These are phyloP conservation scores for Chlorella variabilis DNA, from an alignment of 163 green algal species.

Conservation along the genomic window DNA sequence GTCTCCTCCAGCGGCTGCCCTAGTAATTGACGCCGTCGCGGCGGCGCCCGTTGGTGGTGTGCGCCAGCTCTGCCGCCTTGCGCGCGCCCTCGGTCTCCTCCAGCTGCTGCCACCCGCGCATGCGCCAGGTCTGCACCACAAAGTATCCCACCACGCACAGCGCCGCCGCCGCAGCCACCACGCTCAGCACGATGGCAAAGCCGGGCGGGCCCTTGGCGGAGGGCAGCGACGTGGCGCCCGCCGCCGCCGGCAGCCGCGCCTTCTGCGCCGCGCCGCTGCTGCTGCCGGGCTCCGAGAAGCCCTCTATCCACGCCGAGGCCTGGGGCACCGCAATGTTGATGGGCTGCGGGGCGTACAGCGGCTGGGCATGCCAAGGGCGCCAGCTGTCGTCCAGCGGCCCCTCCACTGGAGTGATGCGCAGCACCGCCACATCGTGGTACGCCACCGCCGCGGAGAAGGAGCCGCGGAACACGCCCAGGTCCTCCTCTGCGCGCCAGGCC, in stretches of 20 bases:
- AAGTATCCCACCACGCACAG: constrained; percentile 13
- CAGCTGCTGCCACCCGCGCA: constrained; percentile 23
- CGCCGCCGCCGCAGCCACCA: not conserved
- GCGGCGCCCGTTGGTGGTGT: not conserved
- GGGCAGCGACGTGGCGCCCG: not conserved
- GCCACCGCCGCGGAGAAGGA: constrained; percentile 40
- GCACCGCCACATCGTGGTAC: constrained; percentile 54
- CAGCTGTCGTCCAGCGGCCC: not conserved
- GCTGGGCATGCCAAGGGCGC: constrained; percentile 44
- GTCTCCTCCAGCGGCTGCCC: no score
- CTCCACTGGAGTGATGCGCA: constrained; percentile 44
- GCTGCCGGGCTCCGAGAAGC: not conserved
- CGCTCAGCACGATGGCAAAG: constrained; percentile 13
- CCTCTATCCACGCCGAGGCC: not conserved
- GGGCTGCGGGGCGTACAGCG: constrained; percentile 14
- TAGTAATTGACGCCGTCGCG: not conserved
- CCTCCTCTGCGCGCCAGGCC: constrained; percentile 16
- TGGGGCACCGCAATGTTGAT: constrained; percentile 10
- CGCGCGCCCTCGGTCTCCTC: constrained; percentile 2
- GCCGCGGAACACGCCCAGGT: constrained; percentile 22
- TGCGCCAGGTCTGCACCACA: constrained; percentile 2
- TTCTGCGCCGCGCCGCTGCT: not conserved
- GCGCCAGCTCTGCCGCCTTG: constrained; percentile 5
- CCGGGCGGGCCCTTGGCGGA: constrained; percentile 4
- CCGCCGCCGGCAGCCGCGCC: not conserved